phyloP scores from a whole-genome alignment of 345 rosid genomes.

The Rhodamnia rubescens region DNA sequence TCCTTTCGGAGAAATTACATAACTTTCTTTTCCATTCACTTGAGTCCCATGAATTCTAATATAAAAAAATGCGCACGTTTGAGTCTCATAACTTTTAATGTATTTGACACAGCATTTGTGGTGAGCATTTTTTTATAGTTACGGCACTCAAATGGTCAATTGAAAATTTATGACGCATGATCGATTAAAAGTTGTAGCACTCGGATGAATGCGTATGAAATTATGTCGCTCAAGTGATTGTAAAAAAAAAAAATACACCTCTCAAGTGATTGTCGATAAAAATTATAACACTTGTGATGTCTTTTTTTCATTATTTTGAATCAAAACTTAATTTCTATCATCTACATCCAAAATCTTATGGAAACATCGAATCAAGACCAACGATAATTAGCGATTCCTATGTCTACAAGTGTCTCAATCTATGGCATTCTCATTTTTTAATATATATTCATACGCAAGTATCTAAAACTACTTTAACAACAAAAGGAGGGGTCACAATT shows the following conservation, averaged over 20 bases:
- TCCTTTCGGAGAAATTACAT: neutral
- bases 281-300: neutral
- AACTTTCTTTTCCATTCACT: too few species aligned
- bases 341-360: neutral
- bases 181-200: neutral
- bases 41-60: too few species aligned
- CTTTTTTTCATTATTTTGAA: neutral
- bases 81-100: too few species aligned
- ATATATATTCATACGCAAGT: neutral
- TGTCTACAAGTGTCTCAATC: neutral
- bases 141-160: too few species aligned
- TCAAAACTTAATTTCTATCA: neutral
- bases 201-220: neutral
- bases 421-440: neutral
- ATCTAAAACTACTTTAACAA: neutral
- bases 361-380: neutral
- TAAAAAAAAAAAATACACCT: neutral
- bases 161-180: neutral
- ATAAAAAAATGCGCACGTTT: too few species aligned
- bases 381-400: neutral
- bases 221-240: neutral
- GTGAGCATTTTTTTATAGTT: too few species aligned
- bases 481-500: neutral
- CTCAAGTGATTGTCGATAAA: neutral
- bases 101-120: too few species aligned